These are phyloP conservation scores for Hypoxylon sp. DNA, from an alignment of 2,329 filamentous ascomycete genomes.

Conservation along the genomic window DNA sequence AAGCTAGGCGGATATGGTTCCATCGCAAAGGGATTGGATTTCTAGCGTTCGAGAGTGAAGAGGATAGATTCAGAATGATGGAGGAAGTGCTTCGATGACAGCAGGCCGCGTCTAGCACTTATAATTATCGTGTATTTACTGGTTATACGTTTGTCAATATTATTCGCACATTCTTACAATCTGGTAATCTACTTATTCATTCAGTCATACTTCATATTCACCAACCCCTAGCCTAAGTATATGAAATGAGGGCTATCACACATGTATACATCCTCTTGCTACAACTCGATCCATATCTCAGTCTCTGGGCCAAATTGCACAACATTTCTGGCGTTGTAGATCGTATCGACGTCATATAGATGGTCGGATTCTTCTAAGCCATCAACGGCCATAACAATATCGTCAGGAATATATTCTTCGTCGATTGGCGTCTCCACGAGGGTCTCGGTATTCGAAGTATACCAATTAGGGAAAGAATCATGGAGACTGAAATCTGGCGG, in stretches of 20 bases:
- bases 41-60: slow-evolving; percentile 6
- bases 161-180: slow-evolving; percentile 30
- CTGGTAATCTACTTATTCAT: slow-evolving; percentile 1
- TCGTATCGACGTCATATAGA: background rate
- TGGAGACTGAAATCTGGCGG: background rate
- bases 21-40: background rate
- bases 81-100: slow-evolving; percentile 45
- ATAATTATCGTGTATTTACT: slow-evolving; percentile 47
- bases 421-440: background rate
- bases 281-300: background rate
- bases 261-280: background rate
- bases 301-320: slow-evolving; percentile 1
- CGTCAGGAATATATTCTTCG: background rate
- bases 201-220: background rate
- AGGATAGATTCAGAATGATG: slow-evolving; percentile 15
- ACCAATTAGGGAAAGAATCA: background rate
- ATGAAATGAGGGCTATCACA: background rate
- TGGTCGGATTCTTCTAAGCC: slow-evolving; percentile 13
- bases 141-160: slow-evolving; percentile 24
- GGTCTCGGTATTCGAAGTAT: slow-evolving; percentile 2
- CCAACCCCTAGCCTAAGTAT: background rate
- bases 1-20: slow-evolving; percentile 9
- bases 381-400: slow-evolving; percentile 5
- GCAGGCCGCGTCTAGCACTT: slow-evolving; percentile 47
- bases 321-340: background rate